Percentiles rank a stretch among this genome's conserved stretches.
Evolutionary conservation across 2,329 filamentous ascomycete species (phyloP).

Genomic region (Colletotrichum sp.): DNA sequence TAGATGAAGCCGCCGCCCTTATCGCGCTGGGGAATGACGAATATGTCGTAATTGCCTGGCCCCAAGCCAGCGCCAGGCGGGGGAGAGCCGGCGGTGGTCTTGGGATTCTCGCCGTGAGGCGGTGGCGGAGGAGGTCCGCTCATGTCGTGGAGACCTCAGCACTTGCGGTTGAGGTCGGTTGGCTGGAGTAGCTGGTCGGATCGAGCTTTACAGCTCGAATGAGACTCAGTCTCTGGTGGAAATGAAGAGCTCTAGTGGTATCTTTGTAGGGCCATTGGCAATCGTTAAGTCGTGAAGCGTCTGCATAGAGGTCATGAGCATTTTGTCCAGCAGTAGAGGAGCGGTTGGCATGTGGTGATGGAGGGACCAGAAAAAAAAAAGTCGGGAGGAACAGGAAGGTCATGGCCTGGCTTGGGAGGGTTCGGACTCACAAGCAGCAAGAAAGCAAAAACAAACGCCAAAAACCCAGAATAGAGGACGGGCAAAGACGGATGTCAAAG

Average conservation of each 20-base stretch:
- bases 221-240: background rate
- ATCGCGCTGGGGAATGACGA: slow-evolving; percentile 92
- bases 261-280: slow-evolving; percentile 38
- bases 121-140: slow-evolving; percentile 79
- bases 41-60: slow-evolving; percentile 94
- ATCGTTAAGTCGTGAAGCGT: slow-evolving; percentile 34
- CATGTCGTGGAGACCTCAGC: slow-evolving; percentile 37
- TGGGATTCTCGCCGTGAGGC: slow-evolving; percentile 82
- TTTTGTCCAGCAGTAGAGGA: background rate
- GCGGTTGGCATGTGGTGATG: background rate
- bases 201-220: background rate
- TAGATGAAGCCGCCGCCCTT: slow-evolving; percentile 90
- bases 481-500: slow-evolving; percentile 6
- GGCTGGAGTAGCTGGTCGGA: background rate
- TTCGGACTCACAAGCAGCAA: slow-evolving; percentile 14
- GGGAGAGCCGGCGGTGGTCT: slow-evolving; percentile 61
- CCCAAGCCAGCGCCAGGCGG: slow-evolving; percentile 68
- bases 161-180: slow-evolving; percentile 14
- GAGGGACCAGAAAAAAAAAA: background rate
- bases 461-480: slow-evolving; percentile 13
- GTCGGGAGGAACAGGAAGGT: background rate
- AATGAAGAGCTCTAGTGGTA: slow-evolving; percentile 35
- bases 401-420: background rate
- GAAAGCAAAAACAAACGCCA: slow-evolving; percentile 22
- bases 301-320: slow-evolving; percentile 12